These are phyloP conservation scores for Hypoxylon perforatum DNA, from an alignment of 495 filamentous ascomycete species.

Conservation along the genomic window DNA sequence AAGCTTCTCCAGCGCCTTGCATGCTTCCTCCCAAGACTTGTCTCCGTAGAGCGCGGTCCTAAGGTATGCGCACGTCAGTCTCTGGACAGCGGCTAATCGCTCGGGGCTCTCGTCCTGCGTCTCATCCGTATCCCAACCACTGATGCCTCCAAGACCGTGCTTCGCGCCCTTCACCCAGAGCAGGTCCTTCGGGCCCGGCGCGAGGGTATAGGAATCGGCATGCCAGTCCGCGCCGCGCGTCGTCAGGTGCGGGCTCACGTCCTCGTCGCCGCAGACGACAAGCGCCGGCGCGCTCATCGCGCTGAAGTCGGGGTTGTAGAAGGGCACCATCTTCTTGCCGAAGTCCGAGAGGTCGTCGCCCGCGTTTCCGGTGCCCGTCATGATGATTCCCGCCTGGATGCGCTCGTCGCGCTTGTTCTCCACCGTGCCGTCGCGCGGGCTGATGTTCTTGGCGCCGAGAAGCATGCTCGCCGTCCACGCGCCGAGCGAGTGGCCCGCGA, in stretches of 20 bases:
- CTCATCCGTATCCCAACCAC: constrained; percentile 55
- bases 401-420: constrained; percentile 38
- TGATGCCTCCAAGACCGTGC: constrained; percentile 55
- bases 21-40: constrained; percentile 47
- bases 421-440: constrained; percentile 41
- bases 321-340: constrained; percentile 39
- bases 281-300: constrained; percentile 52
- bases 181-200: constrained; percentile 52
- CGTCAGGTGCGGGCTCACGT: constrained; percentile 50
- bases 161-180: constrained; percentile 48
- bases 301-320: constrained; percentile 51
- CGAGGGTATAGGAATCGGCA: constrained; percentile 50
- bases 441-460: constrained; percentile 50
- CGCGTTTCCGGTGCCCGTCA: constrained; percentile 48
- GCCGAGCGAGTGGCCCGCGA: constrained; percentile 57
- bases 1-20: constrained; percentile 43
- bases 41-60: constrained; percentile 52
- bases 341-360: constrained; percentile 40
- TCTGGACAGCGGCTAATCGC: constrained; percentile 49
- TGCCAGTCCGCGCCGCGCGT: constrained; percentile 54
- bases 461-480: constrained; percentile 50
- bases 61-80: constrained; percentile 56
- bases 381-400: constrained; percentile 54
- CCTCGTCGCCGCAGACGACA: constrained; percentile 53
- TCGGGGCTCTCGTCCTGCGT: constrained; percentile 54